Evolutionary conservation across 1,284 basidiomycete species (phyloP), one percentile per base, ranked within the genome.

Genomic region (Rhodofomes roseus): DNA sequence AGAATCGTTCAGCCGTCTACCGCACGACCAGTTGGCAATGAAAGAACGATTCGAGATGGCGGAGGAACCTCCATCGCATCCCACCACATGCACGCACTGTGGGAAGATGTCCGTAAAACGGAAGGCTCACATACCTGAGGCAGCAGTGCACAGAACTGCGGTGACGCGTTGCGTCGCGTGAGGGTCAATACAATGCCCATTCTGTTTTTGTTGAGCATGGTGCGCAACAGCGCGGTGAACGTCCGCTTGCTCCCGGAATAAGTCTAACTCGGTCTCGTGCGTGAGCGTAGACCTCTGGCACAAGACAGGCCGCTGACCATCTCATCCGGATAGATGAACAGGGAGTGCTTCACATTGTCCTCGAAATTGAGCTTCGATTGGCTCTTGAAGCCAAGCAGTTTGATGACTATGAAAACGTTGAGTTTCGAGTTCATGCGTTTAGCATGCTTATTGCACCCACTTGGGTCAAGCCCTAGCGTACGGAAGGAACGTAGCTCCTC

Each of bases 271-370:
- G 23, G 14, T 18, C 43, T 3, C 25, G 23, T 41, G 25, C 6
- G 37, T 50, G 22, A 52, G 29, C 12, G n/a, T 7, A 20, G 34
- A 22, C 18, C n/a, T 40, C 27, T 11, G 46, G 23, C 34, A 22
- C 22, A 41, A 44, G 14, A 3, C 11, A 27, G 31, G 51, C 11
- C 23, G 68, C 82, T 60, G 62, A 93, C 93, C 72, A 84, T 77
- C 71, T 99, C 96, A 66, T 96, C 90, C 0, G 96, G 97, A 71
- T 95, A 95, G 62, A 99, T 85, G 70, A 99, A 99, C 56, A 86
- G 77, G 0, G 94, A 87, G 73, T 97, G 95, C 70, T 95, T 96
- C 67, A 97, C 77, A 65, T 96, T 96, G 70, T 97, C 93, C 71
- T 95, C 89, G 65, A 95, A 90, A 0, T 76, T 75, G 1, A 98